Conservation (phyloP, 176 grass and related monocot species). For the Musa beccarii region DNA sequence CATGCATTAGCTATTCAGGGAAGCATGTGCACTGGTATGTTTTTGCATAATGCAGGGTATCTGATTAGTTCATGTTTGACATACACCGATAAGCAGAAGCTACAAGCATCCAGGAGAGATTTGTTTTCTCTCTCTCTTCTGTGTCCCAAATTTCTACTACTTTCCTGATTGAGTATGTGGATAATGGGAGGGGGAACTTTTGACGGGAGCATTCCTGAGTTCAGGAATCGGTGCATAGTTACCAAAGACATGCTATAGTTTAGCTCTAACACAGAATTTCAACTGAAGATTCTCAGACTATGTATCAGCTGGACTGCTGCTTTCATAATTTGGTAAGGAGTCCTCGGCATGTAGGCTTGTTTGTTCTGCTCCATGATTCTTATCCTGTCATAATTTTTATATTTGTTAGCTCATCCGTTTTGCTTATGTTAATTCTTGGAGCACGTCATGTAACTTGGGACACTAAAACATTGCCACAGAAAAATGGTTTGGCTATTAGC, state of each 20-base stretch:
- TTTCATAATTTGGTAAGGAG: constrained; percentile 55
- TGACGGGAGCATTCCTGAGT: constrained; percentile 38
- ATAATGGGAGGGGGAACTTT: constrained; percentile 34
- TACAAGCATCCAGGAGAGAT: constrained; percentile 23
- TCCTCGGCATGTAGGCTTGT: constrained; percentile 29
- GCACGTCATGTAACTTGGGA: not conserved
- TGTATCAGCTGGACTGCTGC: constrained; percentile 30
- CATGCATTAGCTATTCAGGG: not conserved
- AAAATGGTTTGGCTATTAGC: constrained; percentile 23
- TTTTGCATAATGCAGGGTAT: constrained; percentile 14
- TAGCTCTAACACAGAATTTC: constrained; percentile 42
- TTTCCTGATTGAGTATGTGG: constrained; percentile 24
- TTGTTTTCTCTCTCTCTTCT: constrained; percentile 24
- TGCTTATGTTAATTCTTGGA: not conserved
- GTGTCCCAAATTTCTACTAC: constrained; percentile 24
- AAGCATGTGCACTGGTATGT: constrained; percentile 5
- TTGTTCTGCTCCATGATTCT: constrained; percentile 22
- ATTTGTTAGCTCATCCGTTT: constrained; percentile 20
- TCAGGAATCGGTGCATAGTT: constrained; percentile 37
- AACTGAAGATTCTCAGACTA: constrained; percentile 45
- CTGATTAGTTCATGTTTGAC: constrained; percentile 23
- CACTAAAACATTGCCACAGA: constrained; percentile 12
- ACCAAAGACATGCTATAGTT: constrained; percentile 49
- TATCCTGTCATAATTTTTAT: constrained; percentile 16
- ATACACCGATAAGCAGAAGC: constrained; percentile 12